phyloP scores from a whole-genome alignment of 768 basidiomycete genomes.

The Mycena amicta region DNA sequence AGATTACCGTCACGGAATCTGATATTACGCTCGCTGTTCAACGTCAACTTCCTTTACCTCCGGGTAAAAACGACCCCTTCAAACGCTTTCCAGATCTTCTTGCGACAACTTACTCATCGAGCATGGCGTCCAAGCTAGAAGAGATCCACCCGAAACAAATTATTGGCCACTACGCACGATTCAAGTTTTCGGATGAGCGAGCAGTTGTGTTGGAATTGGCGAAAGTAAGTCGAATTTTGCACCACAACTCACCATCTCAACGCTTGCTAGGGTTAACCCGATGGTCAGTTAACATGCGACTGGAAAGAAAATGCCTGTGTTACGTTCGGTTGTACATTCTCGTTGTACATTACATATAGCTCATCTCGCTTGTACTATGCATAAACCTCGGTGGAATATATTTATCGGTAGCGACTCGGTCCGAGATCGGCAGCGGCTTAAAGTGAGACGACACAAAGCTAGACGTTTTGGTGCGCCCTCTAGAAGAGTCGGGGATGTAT shows the following conservation, averaged over 20 bases:
- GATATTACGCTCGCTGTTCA: neutral
- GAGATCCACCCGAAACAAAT: neutral
- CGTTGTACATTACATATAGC: too few species aligned
- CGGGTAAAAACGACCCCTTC: conserved; percentile 8
- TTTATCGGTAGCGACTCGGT: neutral
- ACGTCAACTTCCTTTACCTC: neutral
- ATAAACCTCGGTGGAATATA: too few species aligned
- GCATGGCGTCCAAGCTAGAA: neutral
- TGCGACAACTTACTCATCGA: conserved; percentile 4
- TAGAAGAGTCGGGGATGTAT: too few species aligned
- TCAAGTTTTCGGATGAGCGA: conserved; percentile 1
- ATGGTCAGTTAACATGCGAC: neutral
- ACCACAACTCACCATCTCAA: too few species aligned
- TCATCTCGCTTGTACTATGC: too few species aligned
- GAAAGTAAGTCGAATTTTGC: too few species aligned
- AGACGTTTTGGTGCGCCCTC: too few species aligned
- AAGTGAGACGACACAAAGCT: too few species aligned
- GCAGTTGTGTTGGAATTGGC: conserved; percentile 6
- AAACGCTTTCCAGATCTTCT: conserved; percentile 3
- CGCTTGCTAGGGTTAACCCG: neutral
- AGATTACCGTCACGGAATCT: neutral
- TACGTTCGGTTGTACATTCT: too few species aligned
- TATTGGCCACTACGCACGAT: conserved; percentile 4
- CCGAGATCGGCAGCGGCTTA: too few species aligned
- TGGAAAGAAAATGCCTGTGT: neutral